Evolutionary conservation across 768 basidiomycete genomes (phyloP).

Genomic region (Amanita inopinata): DNA sequence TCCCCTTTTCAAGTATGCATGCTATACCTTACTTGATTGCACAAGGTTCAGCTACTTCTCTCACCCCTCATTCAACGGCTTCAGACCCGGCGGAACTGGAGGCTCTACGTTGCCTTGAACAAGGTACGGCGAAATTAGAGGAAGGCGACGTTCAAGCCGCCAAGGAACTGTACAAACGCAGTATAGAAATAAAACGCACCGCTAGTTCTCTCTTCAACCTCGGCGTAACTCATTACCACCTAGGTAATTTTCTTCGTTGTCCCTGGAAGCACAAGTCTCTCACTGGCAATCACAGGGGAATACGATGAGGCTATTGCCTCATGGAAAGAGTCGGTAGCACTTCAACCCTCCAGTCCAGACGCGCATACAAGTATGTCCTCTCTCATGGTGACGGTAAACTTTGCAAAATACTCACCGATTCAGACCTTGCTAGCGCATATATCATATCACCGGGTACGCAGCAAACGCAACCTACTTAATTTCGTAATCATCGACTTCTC

Average conservation of each 20-base stretch:
- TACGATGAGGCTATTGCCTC: conserved; percentile 78
- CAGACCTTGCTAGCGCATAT: conserved; percentile 85
- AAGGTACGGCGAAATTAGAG: conserved; percentile 76
- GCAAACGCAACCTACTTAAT: not conserved
- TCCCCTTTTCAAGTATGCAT: conserved; percentile 1
- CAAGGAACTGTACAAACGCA: conserved; percentile 67
- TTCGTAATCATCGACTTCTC: conserved; percentile 11
- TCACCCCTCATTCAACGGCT: conserved; percentile 72
- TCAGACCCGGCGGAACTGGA: conserved; percentile 77
- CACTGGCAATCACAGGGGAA: conserved; percentile 51
- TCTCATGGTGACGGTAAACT: conserved; percentile 11
- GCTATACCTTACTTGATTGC: conserved; percentile 1
- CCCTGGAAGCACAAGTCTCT: conserved; percentile 6
- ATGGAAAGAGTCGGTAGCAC: conserved; percentile 76
- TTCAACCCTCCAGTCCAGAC: conserved; percentile 79
- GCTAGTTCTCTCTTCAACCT: conserved; percentile 82
- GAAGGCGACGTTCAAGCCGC: conserved; percentile 79
- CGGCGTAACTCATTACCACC: conserved; percentile 83
- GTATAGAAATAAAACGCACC: conserved; percentile 69
- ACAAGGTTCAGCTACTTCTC: conserved; percentile 73
- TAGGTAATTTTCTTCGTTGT: conserved; percentile 46
- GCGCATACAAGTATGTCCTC: conserved; percentile 70
- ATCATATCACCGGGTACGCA: conserved; percentile 53
- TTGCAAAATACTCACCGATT: too few relatives aligned
- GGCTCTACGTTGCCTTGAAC: conserved; percentile 69